Percentiles rank a stretch among this genome's conserved stretches.
Evolutionary conservation across 106 monocot species (phyloP).

Genomic region (Hemerocallis citrina): DNA sequence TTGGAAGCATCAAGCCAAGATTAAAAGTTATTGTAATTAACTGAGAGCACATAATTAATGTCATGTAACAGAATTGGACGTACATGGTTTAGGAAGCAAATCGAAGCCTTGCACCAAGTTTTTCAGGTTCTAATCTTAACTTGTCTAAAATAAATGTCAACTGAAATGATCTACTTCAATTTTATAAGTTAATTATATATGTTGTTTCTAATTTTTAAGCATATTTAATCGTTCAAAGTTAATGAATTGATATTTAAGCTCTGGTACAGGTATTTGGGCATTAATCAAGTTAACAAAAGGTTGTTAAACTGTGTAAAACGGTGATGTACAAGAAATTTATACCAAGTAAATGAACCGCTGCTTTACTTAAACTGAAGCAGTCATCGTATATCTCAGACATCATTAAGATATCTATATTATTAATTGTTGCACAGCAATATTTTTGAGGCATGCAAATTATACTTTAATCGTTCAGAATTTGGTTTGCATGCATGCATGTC

Average conservation of each 20-base stretch:
- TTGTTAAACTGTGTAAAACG: slow-evolving; percentile 33
- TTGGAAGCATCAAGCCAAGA: slow-evolving; percentile 26
- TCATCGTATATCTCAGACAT: no score
- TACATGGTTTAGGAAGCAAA: slow-evolving; percentile 99
- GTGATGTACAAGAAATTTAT: slow-evolving; percentile 14
- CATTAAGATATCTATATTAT: no score
- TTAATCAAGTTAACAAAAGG: slow-evolving; percentile 64
- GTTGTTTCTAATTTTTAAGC: slow-evolving; percentile 13
- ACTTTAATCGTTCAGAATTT: neutral
- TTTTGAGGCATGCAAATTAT: slow-evolving; percentile 1
- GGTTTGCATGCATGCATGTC: no score
- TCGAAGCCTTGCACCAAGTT: slow-evolving; percentile 99
- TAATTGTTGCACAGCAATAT: neutral
- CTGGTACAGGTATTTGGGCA: slow-evolving; percentile 67
- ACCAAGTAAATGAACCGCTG: neutral
- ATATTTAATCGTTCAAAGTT: slow-evolving; percentile 15
- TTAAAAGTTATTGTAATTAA: slow-evolving; percentile 34
- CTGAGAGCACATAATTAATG: slow-evolving; percentile 67
- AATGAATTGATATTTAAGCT: slow-evolving; percentile 40
- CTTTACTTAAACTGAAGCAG: neutral
- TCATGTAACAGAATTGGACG: slow-evolving; percentile 84
- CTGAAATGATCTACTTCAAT: slow-evolving; percentile 17
- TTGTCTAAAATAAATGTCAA: slow-evolving; percentile 40
- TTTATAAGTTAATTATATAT: slow-evolving; percentile 6
- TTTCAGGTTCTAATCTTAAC: slow-evolving; percentile 99